phyloP scores from a whole-genome alignment of 768 basidiomycete species.

The Hortiboletus campestris region DNA sequence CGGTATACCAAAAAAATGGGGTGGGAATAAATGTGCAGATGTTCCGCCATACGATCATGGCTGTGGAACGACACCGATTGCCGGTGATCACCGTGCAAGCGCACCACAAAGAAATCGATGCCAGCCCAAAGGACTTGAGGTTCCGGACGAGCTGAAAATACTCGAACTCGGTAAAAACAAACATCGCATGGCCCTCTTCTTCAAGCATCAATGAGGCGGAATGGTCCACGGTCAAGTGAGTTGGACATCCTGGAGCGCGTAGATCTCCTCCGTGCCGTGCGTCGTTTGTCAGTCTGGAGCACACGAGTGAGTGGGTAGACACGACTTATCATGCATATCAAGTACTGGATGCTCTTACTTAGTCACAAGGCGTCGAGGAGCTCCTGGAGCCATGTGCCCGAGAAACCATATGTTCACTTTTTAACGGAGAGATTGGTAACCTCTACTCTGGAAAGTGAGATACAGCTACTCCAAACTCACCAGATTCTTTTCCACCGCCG shows the following conservation, averaged over 20 bases:
- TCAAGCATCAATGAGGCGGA: slow-evolving; percentile 57
- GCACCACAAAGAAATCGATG: slow-evolving; percentile 45
- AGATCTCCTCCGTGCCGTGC: slow-evolving; percentile 27
- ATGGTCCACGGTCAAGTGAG: slow-evolving; percentile 19
- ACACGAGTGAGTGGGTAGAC: slow-evolving; percentile 23
- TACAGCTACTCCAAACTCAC: not conserved
- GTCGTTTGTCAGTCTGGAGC: slow-evolving; percentile 27
- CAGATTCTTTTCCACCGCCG: too few species aligned
- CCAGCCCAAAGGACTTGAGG: slow-evolving; percentile 62
- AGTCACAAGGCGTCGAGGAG: slow-evolving; percentile 56
- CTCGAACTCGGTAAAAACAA: slow-evolving; percentile 79
- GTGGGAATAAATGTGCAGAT: too few species aligned
- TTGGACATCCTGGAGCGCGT: slow-evolving; percentile 18
- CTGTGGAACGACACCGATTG: slow-evolving; percentile 2
- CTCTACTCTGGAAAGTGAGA: slow-evolving; percentile 45
- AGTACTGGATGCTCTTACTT: not conserved
- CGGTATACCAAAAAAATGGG: too few species aligned
- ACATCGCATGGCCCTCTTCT: slow-evolving; percentile 50
- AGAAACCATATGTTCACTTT: slow-evolving; percentile 31
- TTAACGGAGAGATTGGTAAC: slow-evolving; percentile 36
- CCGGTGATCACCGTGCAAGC: slow-evolving; percentile 11
- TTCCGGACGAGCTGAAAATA: slow-evolving; percentile 41
- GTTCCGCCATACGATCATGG: not conserved
- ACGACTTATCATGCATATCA: not conserved
- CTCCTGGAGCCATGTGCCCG: slow-evolving; percentile 64